Percentiles rank a stretch among this genome's conserved stretches.
Conservation (phyloP, 129 eudicot species). For the Pulicaria dysenterica region DNA sequence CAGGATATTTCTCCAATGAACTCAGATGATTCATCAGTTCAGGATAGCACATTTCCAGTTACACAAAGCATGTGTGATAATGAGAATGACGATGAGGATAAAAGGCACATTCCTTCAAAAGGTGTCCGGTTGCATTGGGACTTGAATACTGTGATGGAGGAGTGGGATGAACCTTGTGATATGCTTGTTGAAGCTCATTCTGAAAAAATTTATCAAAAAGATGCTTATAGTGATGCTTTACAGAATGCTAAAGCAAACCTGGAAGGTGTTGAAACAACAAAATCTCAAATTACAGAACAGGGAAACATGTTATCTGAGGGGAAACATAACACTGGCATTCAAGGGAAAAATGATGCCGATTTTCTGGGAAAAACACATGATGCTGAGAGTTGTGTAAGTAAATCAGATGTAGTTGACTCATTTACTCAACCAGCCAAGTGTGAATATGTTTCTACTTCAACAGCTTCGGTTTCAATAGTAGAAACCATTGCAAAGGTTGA, state of each 20-base stretch:
- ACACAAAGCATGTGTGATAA: constrained; percentile 24
- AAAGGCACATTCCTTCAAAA: constrained; percentile 28
- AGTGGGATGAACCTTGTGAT: constrained; percentile 67
- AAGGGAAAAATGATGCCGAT: constrained; percentile 12
- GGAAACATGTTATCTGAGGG: constrained; percentile 6
- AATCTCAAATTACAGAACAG: constrained; percentile 10
- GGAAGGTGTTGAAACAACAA: constrained; percentile 16
- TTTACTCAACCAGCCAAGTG: constrained; percentile 24
- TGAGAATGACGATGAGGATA: constrained; percentile 31
- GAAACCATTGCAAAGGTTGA: constrained; percentile 16
- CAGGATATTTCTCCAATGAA: constrained; percentile 26
- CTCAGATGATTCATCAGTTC: constrained; percentile 31
- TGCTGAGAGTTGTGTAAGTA: constrained; percentile 26
- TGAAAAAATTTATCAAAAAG: constrained; percentile 18
- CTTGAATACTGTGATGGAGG: constrained; percentile 67
- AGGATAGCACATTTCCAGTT: constrained; percentile 26
- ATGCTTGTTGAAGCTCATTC: constrained; percentile 20
- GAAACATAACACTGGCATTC: constrained; percentile 14
- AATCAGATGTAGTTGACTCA: constrained; percentile 35
- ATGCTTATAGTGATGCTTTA: constrained; percentile 10
- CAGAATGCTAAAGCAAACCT: constrained; percentile 3
- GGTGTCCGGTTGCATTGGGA: constrained; percentile 66
- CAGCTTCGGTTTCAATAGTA: constrained; percentile 23
- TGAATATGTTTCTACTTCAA: constrained; percentile 40
- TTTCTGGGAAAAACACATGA: constrained; percentile 8